Evolutionary conservation across 352 stramenopile genomes (phyloP).

Genomic region (Phytopythium aichiense): DNA sequence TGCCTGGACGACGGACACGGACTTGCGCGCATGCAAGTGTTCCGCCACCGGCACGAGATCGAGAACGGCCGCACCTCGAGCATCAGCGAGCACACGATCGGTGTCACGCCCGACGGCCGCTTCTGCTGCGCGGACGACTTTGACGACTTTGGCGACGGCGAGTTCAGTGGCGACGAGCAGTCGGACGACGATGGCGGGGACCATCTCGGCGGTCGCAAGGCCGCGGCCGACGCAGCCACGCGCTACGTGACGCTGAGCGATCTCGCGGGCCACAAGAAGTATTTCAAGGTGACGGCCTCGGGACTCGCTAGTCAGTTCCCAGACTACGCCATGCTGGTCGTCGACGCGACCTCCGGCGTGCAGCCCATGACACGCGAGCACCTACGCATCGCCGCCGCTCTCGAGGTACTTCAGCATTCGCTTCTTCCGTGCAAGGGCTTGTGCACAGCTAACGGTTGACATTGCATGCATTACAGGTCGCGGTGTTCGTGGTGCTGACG

Average conservation of each 20-base stretch:
- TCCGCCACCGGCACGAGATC: constrained; percentile 87
- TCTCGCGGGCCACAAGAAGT: constrained; percentile 81
- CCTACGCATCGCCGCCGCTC: constrained; percentile 67
- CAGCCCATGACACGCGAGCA: constrained; percentile 78
- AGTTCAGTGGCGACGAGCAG: constrained; percentile 9
- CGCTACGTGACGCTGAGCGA: constrained; percentile 70
- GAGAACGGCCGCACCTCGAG: constrained; percentile 87
- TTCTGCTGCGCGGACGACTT: constrained; percentile 50
- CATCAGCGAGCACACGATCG: constrained; percentile 86
- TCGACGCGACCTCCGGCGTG: constrained; percentile 62
- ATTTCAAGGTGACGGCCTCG: constrained; percentile 87
- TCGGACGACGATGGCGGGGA: constrained; percentile 19
- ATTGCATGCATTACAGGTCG: constrained; percentile 14
- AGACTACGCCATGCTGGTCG: constrained; percentile 84
- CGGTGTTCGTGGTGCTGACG: constrained; percentile 80
- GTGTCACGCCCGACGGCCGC: constrained; percentile 52
- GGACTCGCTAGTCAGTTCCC: constrained; percentile 81
- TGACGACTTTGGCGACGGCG: constrained; percentile 45
- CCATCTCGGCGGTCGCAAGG: not conserved
- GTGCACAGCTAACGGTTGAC: not conserved
- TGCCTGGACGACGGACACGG: constrained; percentile 83
- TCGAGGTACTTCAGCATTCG: constrained; percentile 27
- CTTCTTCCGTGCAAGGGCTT: not conserved
- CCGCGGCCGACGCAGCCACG: constrained; percentile 4
- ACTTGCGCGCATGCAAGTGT: constrained; percentile 87